These are phyloP conservation scores for Globisporangium viniferum DNA, from an alignment of 352 stramenopile genomes.

Conservation along the genomic window DNA sequence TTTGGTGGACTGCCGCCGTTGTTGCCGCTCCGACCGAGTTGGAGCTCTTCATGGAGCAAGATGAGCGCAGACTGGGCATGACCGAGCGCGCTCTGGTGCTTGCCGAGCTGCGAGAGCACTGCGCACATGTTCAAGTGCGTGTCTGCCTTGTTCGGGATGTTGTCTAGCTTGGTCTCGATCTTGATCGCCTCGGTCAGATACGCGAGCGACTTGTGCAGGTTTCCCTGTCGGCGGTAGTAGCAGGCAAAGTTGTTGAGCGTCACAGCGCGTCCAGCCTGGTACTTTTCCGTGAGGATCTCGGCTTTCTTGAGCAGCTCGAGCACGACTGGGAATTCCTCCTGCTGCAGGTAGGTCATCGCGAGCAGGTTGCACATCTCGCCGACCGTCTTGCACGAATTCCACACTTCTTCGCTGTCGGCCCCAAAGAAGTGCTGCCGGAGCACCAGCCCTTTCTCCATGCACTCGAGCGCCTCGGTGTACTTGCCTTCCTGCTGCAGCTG, in stretches of 20 bases:
- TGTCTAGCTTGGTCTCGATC: constrained; percentile 86
- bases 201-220: constrained; percentile 88
- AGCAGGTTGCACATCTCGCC: constrained; percentile 96
- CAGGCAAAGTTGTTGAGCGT: constrained; percentile 95
- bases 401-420: constrained; percentile 88
- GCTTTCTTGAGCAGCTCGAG: constrained; percentile 93
- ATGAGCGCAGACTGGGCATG: constrained; percentile 92
- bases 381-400: constrained; percentile 87
- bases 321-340: constrained; percentile 90
- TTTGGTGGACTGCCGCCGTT: constrained; percentile 14
- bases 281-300: constrained; percentile 91
- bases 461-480: constrained; percentile 92
- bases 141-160: constrained; percentile 89
- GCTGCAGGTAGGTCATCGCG: constrained; percentile 95
- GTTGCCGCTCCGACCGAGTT: constrained; percentile 26
- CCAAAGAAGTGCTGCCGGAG: constrained; percentile 93
- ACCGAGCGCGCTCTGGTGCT: constrained; percentile 88
- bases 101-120: constrained; percentile 90
- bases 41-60: constrained; percentile 92
- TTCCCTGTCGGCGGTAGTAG: constrained; percentile 89
- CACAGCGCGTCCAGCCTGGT: constrained; percentile 78
- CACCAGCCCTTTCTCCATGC: constrained; percentile 92
- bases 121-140: constrained; percentile 95
- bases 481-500: constrained; percentile 90
- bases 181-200: constrained; percentile 92